Evolutionary conservation across 495 filamentous ascomycete genomes (phyloP), one percentile per base, ranked within the genome.

Genomic region (Xylaria cubensis): DNA sequence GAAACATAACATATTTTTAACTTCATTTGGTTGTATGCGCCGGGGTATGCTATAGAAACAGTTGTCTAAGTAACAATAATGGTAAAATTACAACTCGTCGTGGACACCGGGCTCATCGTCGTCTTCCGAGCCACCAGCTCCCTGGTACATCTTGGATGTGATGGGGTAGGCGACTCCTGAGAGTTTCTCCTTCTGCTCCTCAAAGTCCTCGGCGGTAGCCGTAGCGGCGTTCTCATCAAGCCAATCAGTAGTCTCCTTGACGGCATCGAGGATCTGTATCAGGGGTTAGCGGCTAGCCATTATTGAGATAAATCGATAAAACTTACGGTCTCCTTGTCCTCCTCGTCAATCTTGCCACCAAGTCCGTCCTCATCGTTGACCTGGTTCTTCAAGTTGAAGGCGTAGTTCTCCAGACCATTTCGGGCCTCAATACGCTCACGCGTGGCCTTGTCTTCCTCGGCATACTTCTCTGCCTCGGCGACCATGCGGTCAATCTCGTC

Each of bases 401-500:
- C 93, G 80, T 97, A 97, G 88, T 96, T 96, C 89, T 97, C 94
- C 72, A 99, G 92, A 73, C 91, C 91, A 85, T 99, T 98, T 82
- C 97, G 91, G 78, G 96, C 94, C 85, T 94, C 91, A 78, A 99
- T 97, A 83, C 94, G 94, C 84, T 91, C 91, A 80, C 94, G 91
- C 78, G 94, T 96, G 67, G 95, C 95, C 89, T 97, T 97, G 88
- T 99, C 96, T 86, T 99, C 96, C 83, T 97, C 97, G 81, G 95
- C 95, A 80, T 93, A 98, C 85, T 98, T 92, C 90, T 98, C 97
- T 55, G 95, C 95, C 85, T 98, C 95, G 58, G 92, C 88, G 72
- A 98, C 91, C 95, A 98, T 98, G 84, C 95, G 95, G 82, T 97
- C 94, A 75, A 98, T 98, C 82, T 98, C 95, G 82, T 98, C 95